These are phyloP conservation scores for Pyricularia pennisetigena DNA, from an alignment of 2,329 filamentous ascomycete genomes.

Conservation along the genomic window DNA sequence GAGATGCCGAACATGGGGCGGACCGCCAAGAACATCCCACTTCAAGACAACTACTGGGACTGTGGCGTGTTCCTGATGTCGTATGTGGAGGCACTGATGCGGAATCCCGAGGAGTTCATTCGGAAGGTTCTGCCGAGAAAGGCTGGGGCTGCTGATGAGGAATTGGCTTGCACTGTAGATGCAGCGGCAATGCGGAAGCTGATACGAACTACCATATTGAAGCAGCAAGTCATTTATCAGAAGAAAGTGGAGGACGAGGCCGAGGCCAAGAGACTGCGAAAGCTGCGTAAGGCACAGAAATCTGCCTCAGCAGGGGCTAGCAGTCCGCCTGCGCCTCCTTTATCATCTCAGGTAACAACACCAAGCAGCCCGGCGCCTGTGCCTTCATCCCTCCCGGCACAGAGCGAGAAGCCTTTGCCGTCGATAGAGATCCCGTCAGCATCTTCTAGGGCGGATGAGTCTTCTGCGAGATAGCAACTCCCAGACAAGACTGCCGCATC, in stretches of 20 bases:
- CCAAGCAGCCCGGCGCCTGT: not conserved
- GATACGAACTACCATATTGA: constrained; percentile 57
- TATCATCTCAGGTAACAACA: not conserved
- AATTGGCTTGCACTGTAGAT: constrained; percentile 41
- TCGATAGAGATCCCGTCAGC: not conserved
- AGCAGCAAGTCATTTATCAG: constrained; percentile 50
- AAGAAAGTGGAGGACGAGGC: constrained; percentile 26
- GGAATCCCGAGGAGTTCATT: constrained; percentile 62
- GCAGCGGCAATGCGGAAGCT: constrained; percentile 49
- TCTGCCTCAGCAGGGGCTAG: not conserved
- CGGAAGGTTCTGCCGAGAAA: constrained; percentile 51
- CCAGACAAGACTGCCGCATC: not conserved
- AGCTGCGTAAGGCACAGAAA: constrained; percentile 6
- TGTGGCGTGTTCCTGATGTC: constrained; percentile 82
- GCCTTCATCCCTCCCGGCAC: not conserved
- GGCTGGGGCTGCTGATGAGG: constrained; percentile 19
- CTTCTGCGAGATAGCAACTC: not conserved
- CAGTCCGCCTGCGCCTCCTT: not conserved
- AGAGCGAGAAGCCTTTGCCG: not conserved
- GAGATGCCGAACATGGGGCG: constrained; percentile 34
- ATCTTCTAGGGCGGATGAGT: not conserved
- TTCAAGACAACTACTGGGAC: constrained; percentile 77
- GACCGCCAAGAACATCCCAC: constrained; percentile 66
- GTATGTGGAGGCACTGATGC: constrained; percentile 75
- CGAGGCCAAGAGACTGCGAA: constrained; percentile 20